Conservation (phyloP, 805 yeast species). For the Wickerhamomyces xylosicus region DNA sequence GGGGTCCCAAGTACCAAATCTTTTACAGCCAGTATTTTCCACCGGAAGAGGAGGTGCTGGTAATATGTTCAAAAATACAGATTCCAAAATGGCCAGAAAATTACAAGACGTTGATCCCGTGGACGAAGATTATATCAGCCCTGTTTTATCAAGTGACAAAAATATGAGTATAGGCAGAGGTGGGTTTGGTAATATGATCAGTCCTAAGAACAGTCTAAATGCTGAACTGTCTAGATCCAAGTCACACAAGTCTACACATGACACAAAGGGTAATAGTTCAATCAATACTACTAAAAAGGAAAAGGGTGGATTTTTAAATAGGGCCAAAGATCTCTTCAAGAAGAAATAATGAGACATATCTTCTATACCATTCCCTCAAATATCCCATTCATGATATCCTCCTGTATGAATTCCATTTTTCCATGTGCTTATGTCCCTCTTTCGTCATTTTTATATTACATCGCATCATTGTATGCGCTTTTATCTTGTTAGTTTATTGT, state of each 20-base stretch:
- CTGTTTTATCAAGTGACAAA: slow-evolving; percentile 29
- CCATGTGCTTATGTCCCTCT: too few species aligned
- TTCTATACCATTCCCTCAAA: too few species aligned
- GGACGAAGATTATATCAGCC: slow-evolving; percentile 28
- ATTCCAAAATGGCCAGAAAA: slow-evolving; percentile 46
- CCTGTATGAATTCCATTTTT: too few species aligned
- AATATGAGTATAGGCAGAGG: slow-evolving; percentile 43
- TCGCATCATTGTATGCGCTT: too few species aligned
- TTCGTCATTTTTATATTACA: too few species aligned
- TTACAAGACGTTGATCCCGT: slow-evolving; percentile 56
- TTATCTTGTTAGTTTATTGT: too few species aligned
- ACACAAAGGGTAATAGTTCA: slow-evolving; percentile 12
- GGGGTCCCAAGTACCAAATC: slow-evolving; percentile 53
- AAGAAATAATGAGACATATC: slow-evolving; percentile 7
- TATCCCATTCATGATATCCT: too few species aligned
- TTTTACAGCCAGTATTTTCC: slow-evolving; percentile 43
- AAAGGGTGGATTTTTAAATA: slow-evolving; percentile 31
- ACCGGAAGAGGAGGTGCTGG: slow-evolving; percentile 80
- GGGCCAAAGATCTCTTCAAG: slow-evolving; percentile 34
- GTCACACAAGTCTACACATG: not conserved
- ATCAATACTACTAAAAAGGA: slow-evolving; percentile 12
- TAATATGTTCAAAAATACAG: slow-evolving; percentile 55
- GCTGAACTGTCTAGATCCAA: slow-evolving; percentile 10
- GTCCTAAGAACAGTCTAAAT: slow-evolving; percentile 21
- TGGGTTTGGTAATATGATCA: slow-evolving; percentile 51